These are phyloP conservation scores for Nakazawaea ernobii DNA, from an alignment of 805 yeast genomes.

Conservation along the genomic window DNA sequence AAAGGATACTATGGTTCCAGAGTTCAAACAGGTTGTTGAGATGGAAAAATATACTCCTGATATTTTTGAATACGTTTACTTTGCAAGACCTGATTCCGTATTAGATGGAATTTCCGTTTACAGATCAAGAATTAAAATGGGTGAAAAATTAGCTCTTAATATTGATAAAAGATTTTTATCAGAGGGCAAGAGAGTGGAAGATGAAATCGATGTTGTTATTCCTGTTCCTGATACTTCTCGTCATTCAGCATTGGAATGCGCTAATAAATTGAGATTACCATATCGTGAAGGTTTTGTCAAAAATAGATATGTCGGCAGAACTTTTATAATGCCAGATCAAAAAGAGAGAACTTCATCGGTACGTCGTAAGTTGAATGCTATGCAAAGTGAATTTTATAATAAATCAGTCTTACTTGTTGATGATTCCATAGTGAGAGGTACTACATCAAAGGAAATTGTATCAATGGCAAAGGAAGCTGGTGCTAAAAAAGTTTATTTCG, in stretches of 20 bases:
- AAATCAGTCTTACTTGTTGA: conserved; percentile 87
- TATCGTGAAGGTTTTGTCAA: conserved; percentile 97
- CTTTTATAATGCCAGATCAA: conserved; percentile 98
- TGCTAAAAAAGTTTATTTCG: conserved; percentile 90
- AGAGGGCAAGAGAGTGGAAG: conserved; percentile 36
- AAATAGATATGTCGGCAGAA: conserved; percentile 94
- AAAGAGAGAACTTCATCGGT: conserved; percentile 90
- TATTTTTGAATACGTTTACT: conserved; percentile 94
- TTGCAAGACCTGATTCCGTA: conserved; percentile 96
- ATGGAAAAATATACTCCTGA: conserved; percentile 84
- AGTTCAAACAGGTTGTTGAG: conserved; percentile 81
- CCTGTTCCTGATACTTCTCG: conserved; percentile 99
- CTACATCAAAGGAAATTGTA: conserved; percentile 93
- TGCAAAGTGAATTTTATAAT: conserved; percentile 86
- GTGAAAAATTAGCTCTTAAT: conserved; percentile 76
- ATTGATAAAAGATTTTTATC: conserved; percentile 37
- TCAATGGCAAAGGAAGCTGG: conserved; percentile 99
- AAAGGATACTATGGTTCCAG: conserved; percentile 67
- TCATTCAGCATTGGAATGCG: conserved; percentile 89
- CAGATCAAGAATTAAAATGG: conserved; percentile 90
- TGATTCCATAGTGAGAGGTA: conserved; percentile 96
- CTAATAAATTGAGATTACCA: conserved; percentile 72
- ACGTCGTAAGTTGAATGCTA: conserved; percentile 91
- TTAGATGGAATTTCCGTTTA: conserved; percentile 96
- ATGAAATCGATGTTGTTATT: conserved; percentile 84